These are phyloP conservation scores for Trichophyton simii DNA, from an alignment of 2,329 filamentous ascomycete species.

Conservation along the genomic window DNA sequence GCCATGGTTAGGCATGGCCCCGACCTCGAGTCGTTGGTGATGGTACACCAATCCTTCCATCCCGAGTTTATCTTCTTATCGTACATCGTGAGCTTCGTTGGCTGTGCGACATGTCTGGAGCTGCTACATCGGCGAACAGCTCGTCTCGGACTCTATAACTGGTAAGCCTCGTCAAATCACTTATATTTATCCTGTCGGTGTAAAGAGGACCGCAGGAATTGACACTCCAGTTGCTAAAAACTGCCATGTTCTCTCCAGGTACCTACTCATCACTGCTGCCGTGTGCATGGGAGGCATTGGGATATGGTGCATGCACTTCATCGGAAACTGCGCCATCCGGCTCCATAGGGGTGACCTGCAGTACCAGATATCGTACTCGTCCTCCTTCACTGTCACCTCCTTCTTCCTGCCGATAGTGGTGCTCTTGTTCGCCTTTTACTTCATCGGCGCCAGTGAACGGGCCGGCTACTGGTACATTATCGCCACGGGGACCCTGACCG, in stretches of 20 bases:
- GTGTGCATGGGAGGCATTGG: conserved; percentile 61
- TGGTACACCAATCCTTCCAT: conserved; percentile 28
- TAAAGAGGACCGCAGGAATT: too few relatives aligned
- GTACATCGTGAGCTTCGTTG: conserved; percentile 58
- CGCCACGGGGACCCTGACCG: conserved; percentile 56
- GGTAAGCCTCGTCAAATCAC: conserved; percentile 36
- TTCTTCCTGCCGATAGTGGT: conserved; percentile 70
- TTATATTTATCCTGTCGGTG: too few relatives aligned
- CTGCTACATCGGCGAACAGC: conserved; percentile 65
- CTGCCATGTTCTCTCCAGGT: conserved; percentile 15
- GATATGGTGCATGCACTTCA: conserved; percentile 73
- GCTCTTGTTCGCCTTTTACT: conserved; percentile 58
- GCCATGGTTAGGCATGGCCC: background rate
- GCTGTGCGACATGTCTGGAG: conserved; percentile 67
- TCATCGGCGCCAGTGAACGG: conserved; percentile 49
- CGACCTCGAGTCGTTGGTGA: background rate
- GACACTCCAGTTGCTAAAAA: background rate
- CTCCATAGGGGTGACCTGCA: conserved; percentile 50
- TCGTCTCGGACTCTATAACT: conserved; percentile 54
- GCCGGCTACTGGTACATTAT: conserved; percentile 48
- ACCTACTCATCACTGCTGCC: conserved; percentile 51
- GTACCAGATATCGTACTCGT: conserved; percentile 62
- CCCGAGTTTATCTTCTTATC: conserved; percentile 56
- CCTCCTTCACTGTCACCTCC: conserved; percentile 59
- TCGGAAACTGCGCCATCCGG: conserved; percentile 67